Base-by-base conservation (phyloP, 441 rosid species). In the Euphorbia schlechtendalii region DNA sequence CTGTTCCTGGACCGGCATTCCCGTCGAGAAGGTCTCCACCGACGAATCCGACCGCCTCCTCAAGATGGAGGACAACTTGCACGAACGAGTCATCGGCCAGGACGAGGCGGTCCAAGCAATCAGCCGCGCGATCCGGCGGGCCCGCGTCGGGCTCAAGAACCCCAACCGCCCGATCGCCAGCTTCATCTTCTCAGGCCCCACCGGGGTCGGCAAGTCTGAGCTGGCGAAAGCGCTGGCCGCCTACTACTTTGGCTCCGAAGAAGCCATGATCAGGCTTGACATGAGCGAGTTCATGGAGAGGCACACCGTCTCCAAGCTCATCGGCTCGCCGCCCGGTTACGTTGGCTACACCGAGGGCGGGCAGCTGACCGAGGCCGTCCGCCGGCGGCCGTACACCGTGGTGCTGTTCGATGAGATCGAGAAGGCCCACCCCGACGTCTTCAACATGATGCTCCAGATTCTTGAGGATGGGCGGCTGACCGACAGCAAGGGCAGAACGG, bases 271-370 rank as follows among this genome's bases (percentile, higher is more conserved):
- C 59, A 78, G 99, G 32, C 94, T 94, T 7, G 99, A 94, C 67
- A 91, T 94, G 99, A 94, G 99, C 71, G 99, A 94, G 77, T 91
- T 86, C 87, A 91, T 91, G 99, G 98, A 91, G 63, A 75, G 98
- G 51, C 99, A 94, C 77, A 89, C 96, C 0, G 99, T 94, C 2
- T 92, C 99, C 8, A 94, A 94, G 81, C 92, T 94, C 55, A 91
- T 94, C 17, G 99, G 99, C 65, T 89, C 99, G 0, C 98, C 99
- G 24, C 98, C 99, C 28, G 98, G 99, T 45, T 94, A 94, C 74
- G 99, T 94, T 57, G 99, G 99, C 59, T 91, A 91, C 74, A 84
- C 96, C 0, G 98, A 91, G 73, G 99, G 99, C 62, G 99, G 99
- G 51, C 98, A 91, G 83, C 73, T 91, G 65, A 94, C 99, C 0